Conservation (phyloP, 164 flowering plant genomes). For the Nymphaea thermarum region DNA sequence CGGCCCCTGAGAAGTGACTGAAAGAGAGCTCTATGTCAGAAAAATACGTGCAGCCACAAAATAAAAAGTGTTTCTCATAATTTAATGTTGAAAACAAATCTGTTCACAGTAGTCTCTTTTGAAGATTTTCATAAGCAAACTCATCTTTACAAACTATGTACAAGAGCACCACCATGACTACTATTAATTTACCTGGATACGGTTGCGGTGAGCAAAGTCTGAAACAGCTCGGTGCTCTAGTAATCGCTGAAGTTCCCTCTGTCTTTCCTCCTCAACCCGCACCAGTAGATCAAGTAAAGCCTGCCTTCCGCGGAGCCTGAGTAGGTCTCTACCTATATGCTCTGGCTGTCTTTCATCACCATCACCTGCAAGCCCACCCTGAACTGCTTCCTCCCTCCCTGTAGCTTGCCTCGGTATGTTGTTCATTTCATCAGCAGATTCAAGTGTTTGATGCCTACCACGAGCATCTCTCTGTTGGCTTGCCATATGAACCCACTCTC, state of each 20-base stretch:
- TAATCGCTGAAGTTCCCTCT: constrained; percentile 62
- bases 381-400: constrained; percentile 9
- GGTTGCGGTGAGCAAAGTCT: constrained; percentile 77
- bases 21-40: constrained; percentile 6
- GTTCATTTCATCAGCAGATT: constrained; percentile 32
- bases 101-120: no score
- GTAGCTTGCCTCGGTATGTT: background rate
- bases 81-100: no score
- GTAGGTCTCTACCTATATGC: constrained; percentile 39
- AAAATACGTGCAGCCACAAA: background rate
- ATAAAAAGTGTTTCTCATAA: no score
- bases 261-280: constrained; percentile 67
- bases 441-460: constrained; percentile 34
- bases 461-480: constrained; percentile 42
- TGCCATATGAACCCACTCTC: constrained; percentile 77
- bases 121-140: no score
- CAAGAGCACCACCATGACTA: no score
- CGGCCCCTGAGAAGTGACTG: constrained; percentile 83
- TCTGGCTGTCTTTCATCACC: constrained; percentile 37
- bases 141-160: no score
- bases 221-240: constrained; percentile 62
- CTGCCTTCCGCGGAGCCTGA: constrained; percentile 77
- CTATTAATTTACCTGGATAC: constrained; percentile 61
- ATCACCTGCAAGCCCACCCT: constrained; percentile 39
- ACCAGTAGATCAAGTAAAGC: constrained; percentile 71